Evolutionary conservation across 75 land plant species (phyloP).

Genomic region (Cryptomeria japonica): DNA sequence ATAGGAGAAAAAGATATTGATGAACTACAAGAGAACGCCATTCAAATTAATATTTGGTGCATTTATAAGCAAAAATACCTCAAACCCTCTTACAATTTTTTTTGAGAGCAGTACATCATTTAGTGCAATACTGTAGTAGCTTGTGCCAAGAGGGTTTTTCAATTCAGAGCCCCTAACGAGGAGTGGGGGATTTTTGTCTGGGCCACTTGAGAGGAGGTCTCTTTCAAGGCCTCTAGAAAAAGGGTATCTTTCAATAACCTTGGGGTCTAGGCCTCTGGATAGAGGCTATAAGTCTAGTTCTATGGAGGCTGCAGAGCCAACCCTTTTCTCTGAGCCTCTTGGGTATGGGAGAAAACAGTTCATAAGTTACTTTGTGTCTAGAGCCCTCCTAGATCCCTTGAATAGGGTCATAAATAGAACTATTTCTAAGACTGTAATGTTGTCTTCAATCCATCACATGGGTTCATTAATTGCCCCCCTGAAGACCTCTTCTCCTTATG

Average conservation of each 20-base stretch:
- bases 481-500: slow-evolving; percentile 26
- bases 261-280: slow-evolving; percentile 90
- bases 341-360: slow-evolving; percentile 18
- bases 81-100: slow-evolving; percentile 80
- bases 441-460: slow-evolving; percentile 2
- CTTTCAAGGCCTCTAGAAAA: slow-evolving; percentile 69
- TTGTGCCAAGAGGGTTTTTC: slow-evolving; percentile 50
- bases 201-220: slow-evolving; percentile 52
- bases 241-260: slow-evolving; percentile 68
- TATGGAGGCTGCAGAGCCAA: slow-evolving; percentile 46
- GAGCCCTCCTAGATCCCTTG: slow-evolving; percentile 27
- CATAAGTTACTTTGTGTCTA: slow-evolving; percentile 17
- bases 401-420: slow-evolving; percentile 44
- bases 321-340: slow-evolving; percentile 67
- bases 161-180: slow-evolving; percentile 62
- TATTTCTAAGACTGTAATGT: slow-evolving; percentile 33
- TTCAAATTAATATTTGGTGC: slow-evolving; percentile 96
- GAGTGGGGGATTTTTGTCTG: slow-evolving; percentile 18
- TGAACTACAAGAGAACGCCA: slow-evolving; percentile 41
- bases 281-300: slow-evolving; percentile 90
- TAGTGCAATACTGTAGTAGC: slow-evolving; percentile 83
- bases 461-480: slow-evolving; percentile 53
- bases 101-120: slow-evolving; percentile 89
- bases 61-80: slow-evolving; percentile 83
- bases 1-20: slow-evolving; percentile 25